These are phyloP conservation scores for Colletotrichum agaves DNA, from an alignment of 2,329 filamentous ascomycete species.

Conservation along the genomic window DNA sequence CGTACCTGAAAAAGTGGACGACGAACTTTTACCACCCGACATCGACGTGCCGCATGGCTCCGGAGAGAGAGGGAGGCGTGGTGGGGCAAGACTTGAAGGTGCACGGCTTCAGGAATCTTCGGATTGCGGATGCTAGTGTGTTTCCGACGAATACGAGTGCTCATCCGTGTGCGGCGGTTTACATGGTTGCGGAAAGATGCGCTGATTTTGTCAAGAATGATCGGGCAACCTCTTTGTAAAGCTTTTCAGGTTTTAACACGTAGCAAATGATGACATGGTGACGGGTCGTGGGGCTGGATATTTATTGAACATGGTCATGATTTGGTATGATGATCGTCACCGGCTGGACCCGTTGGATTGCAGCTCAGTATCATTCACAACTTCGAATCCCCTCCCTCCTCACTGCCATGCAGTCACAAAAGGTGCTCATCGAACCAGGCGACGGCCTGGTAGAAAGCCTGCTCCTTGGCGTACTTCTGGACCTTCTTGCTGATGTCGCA, in stretches of 20 bases:
- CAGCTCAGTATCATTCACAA: neutral
- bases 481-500: slow-evolving; percentile 67
- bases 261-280: neutral
- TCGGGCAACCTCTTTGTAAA: slow-evolving; percentile 1
- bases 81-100: slow-evolving; percentile 36
- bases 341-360: neutral
- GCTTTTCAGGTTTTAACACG: too few species aligned
- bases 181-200: slow-evolving; percentile 47
- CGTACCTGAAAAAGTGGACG: slow-evolving; percentile 33
- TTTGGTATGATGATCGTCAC: slow-evolving; percentile 9
- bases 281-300: too few species aligned
- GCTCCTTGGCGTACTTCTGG: slow-evolving; percentile 79
- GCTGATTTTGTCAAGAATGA: slow-evolving; percentile 44
- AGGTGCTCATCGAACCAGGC: slow-evolving; percentile 78
- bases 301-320: neutral
- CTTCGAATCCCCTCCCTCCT: neutral
- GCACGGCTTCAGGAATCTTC: slow-evolving; percentile 37
- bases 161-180: slow-evolving; percentile 44
- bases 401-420: slow-evolving; percentile 40
- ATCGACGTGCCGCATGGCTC: slow-evolving; percentile 39
- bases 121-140: slow-evolving; percentile 44
- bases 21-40: slow-evolving; percentile 21
- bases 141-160: slow-evolving; percentile 44
- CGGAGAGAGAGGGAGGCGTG: slow-evolving; percentile 28
- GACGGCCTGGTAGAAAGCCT: slow-evolving; percentile 82